Evolutionary conservation across 805 yeast species (phyloP).

Genomic region (Metschnikowia hibisci): DNA sequence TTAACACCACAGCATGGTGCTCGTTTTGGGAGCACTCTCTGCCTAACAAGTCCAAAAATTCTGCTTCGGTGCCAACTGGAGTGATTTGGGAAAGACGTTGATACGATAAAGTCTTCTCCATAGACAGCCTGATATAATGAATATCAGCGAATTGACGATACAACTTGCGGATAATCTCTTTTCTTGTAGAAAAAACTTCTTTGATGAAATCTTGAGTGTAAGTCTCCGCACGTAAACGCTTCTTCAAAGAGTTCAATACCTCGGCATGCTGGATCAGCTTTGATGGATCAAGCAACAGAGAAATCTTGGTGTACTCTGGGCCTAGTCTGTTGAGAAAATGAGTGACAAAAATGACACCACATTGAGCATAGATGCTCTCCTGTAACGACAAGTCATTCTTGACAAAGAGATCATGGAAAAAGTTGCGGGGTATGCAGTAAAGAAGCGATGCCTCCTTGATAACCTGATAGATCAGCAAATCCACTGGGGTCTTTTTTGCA

Average conservation of each 20-base stretch:
- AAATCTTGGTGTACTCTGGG: slow-evolving; percentile 73
- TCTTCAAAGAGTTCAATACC: slow-evolving; percentile 73
- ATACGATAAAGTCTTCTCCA: slow-evolving; percentile 78
- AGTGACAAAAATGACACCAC: slow-evolving; percentile 86
- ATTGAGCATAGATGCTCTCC: slow-evolving; percentile 91
- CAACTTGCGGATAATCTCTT: slow-evolving; percentile 70
- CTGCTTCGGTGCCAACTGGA: slow-evolving; percentile 70
- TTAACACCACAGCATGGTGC: slow-evolving; percentile 70
- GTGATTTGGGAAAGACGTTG: slow-evolving; percentile 78
- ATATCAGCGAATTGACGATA: slow-evolving; percentile 89
- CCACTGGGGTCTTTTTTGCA: slow-evolving; percentile 46
- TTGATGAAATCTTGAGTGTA: slow-evolving; percentile 81
- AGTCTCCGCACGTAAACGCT: slow-evolving; percentile 88
- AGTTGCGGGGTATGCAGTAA: slow-evolving; percentile 85
- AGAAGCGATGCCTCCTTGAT: slow-evolving; percentile 90
- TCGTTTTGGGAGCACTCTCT: slow-evolving; percentile 78
- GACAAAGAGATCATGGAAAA: slow-evolving; percentile 71
- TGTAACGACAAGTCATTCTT: slow-evolving; percentile 81
- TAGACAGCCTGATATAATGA: slow-evolving; percentile 71
- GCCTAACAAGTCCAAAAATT: slow-evolving; percentile 63
- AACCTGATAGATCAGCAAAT: slow-evolving; percentile 80
- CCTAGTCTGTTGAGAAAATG: slow-evolving; percentile 95
- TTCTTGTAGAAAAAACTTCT: slow-evolving; percentile 68
- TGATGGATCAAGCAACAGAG: slow-evolving; percentile 57
- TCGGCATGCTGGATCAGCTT: slow-evolving; percentile 67